Conservation (phyloP, 2,329 filamentous ascomycete species). For the Dryadomyces sulphureus region DNA sequence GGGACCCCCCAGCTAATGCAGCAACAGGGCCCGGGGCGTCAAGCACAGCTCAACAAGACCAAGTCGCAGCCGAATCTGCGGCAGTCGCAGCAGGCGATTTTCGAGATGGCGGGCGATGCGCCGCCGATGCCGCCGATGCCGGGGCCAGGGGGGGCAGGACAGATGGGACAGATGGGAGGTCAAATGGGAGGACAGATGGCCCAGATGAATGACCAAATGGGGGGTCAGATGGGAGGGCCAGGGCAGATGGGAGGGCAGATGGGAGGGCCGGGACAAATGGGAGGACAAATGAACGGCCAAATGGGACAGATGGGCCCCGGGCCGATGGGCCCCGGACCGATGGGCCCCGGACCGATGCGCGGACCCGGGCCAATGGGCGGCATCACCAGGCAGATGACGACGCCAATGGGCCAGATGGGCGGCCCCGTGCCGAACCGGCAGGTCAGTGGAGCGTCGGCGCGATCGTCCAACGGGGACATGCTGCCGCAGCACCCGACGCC, state of each 20-base stretch:
- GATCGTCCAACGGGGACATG: conserved; percentile 24
- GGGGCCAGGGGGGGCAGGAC: not conserved
- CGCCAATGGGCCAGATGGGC: no score
- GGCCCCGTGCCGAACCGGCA: conserved; percentile 15
- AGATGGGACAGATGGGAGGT: not conserved
- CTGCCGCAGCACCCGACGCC: conserved; percentile 47
- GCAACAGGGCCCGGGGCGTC: conserved; percentile 35
- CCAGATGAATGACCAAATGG: not conserved
- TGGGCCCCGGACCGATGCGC: no score
- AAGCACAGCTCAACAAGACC: conserved; percentile 40
- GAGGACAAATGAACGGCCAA: no score
- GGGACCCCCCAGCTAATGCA: conserved; percentile 12
- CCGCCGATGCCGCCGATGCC: conserved; percentile 27
- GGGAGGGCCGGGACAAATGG: not conserved
- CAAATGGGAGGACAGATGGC: not conserved
- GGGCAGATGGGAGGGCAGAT: not conserved
- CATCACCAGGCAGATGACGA: no score
- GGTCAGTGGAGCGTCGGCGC: conserved; percentile 16
- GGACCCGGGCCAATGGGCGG: no score
- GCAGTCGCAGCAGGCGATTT: conserved; percentile 51
- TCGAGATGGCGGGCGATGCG: conserved; percentile 56
- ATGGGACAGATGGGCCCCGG: no score
- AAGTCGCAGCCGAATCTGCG: conserved; percentile 55
- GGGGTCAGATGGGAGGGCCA: not conserved
- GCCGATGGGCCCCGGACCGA: no score